Base-by-base conservation (phyloP, 106 monocot species). In the Dendrobium officinale region DNA sequence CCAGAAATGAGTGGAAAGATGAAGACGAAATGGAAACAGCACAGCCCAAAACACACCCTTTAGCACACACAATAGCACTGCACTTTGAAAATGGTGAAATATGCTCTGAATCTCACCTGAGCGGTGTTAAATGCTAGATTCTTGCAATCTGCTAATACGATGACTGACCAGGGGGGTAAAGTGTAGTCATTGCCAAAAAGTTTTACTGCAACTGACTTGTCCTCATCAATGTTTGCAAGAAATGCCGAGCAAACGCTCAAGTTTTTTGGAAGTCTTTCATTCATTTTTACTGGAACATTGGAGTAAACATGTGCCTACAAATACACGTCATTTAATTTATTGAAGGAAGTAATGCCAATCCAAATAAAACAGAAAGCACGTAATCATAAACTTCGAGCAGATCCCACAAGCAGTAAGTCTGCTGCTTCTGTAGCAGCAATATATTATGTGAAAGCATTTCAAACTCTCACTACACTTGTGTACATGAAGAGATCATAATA, bases 221-320 rank as follows among this genome's bases (percentile, higher is more conserved):
- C 86, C 79, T 94, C 97, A 88, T 98, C 90, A 77, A 98, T 92
- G 82, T 98, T 98, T 20, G 94, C 92, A 85, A 98, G 92, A 88
- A 98, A 98, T 78, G 94, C 92, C 67, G 92, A 92, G 83, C 97
- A 98, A 67, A 84, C 87, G 82, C 79, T 87, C 49, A 87, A 64
- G 77, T 88, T 86, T 77, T 61, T 77, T 43, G 85, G 83, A n/a
- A 91, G 42, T 43, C 85, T 89, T 84, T 78, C 84, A 80, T 83
- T 86, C 13, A 78, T 66, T 43, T 92, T 83, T 73, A 94, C 72
- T 55, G 76, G 51, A 5, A 75, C 82, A 81, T 68, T 91, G 15
- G 97, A 90, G 86, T 98, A 98, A 79, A 98, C 79, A 87, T 98
- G 94, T 81, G 88, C 97, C 97, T 98, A 89, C 58, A 90, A 41